These are phyloP conservation scores for Diaporthe caulivora DNA, from an alignment of 2,329 filamentous ascomycete genomes.

Conservation along the genomic window DNA sequence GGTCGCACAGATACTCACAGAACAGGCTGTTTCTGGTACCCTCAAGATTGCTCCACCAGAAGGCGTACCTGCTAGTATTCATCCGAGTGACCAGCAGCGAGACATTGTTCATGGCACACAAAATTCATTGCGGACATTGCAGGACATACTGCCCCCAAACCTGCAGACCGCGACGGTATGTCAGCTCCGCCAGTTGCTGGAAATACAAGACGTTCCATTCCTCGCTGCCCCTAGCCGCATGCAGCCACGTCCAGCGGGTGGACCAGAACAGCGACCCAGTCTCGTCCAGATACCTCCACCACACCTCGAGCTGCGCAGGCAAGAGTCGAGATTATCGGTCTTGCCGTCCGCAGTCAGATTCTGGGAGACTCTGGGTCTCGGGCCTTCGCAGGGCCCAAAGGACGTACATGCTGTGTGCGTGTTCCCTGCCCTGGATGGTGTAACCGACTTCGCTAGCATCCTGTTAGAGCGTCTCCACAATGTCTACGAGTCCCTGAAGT, in stretches of 20 bases:
- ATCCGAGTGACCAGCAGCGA: constrained; percentile 47
- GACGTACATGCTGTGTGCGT: constrained; percentile 79
- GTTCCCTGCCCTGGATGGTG: constrained; percentile 74
- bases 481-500: constrained; percentile 79
- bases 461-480: constrained; percentile 78
- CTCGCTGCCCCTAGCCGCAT: constrained; percentile 65
- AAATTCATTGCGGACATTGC: constrained; percentile 62
- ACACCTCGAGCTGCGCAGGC: constrained; percentile 78
- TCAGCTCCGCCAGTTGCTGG: constrained; percentile 63
- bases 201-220: constrained; percentile 69
- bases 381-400: constrained; percentile 78
- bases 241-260: constrained; percentile 60
- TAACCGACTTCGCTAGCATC: constrained; percentile 69
- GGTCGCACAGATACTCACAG: constrained; percentile 78
- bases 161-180: constrained; percentile 57
- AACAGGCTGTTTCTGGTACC: constrained; percentile 72
- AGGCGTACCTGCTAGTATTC: neutral
- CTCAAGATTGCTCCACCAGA: constrained; percentile 51
- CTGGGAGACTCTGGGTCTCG: constrained; percentile 84
- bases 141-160: constrained; percentile 57
- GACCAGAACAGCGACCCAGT: constrained; percentile 63
- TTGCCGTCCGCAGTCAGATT: constrained; percentile 81
- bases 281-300: constrained; percentile 76
- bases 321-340: constrained; percentile 77
- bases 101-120: constrained; percentile 58